Percentiles rank a stretch among this genome's conserved stretches.
Evolutionary conservation across 305 asterid species (phyloP).

Genomic region (Fraxinus platypoda): DNA sequence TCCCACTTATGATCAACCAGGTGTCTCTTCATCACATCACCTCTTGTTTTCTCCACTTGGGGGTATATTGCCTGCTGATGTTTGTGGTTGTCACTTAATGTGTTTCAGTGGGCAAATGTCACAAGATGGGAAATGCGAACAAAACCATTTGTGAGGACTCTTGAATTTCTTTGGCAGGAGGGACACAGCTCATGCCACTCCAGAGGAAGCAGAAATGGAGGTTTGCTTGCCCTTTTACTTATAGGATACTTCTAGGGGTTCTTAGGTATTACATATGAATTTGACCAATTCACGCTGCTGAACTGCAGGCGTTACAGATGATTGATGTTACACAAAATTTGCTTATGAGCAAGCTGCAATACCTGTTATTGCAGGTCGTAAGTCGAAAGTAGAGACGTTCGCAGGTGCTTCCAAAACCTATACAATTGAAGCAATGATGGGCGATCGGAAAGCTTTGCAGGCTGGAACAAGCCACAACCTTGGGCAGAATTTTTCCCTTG

Average conservation of each 20-base stretch:
- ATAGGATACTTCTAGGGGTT: not conserved
- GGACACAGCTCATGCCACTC: conserved; percentile 97
- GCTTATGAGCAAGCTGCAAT: conserved; percentile 97
- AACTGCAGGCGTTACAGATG: conserved; percentile 91
- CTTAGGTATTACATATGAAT: conserved; percentile 14
- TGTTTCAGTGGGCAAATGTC: conserved; percentile 91
- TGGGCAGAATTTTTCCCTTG: conserved; percentile 95
- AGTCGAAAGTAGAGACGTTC: conserved; percentile 87
- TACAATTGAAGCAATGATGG: conserved; percentile 99
- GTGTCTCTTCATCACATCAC: conserved; percentile 33
- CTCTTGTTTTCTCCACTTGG: conserved; percentile 16
- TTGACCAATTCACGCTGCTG: conserved; percentile 33
- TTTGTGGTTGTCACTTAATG: conserved; percentile 17
- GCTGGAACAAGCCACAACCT: conserved; percentile 99
- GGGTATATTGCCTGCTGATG: conserved; percentile 9
- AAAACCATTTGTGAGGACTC: conserved; percentile 89
- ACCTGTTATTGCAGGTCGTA: conserved; percentile 94
- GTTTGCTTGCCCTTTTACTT: conserved; percentile 33
- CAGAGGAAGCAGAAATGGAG: conserved; percentile 94
- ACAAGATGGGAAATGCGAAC: conserved; percentile 99
- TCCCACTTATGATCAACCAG: conserved; percentile 98
- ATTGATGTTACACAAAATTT: conserved; percentile 82
- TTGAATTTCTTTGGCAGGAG: conserved; percentile 97
- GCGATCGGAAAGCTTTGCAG: conserved; percentile 94
- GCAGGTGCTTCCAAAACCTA: conserved; percentile 93